Evolutionary conservation across 176 grass and related monocot species (phyloP).

Genomic region (Cenchrus purpureus): DNA sequence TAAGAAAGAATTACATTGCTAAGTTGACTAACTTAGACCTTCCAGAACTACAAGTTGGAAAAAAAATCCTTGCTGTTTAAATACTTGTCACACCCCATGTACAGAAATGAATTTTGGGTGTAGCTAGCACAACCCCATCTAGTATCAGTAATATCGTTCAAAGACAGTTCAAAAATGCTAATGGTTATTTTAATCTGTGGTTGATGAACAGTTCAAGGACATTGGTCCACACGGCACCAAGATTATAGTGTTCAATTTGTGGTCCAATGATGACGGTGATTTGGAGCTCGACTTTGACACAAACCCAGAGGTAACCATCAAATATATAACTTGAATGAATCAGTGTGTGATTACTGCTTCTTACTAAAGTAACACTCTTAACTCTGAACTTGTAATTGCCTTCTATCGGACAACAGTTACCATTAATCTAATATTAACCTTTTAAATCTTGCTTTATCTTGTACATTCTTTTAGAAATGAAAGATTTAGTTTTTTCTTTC

Average conservation of each 20-base stretch:
- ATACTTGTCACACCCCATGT: neutral
- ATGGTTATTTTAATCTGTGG: conserved; percentile 37
- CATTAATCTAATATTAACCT: neutral
- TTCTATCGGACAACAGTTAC: neutral
- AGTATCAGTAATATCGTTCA: neutral
- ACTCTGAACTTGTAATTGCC: neutral
- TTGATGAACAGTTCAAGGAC: conserved; percentile 64
- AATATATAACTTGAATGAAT: neutral
- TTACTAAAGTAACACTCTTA: neutral
- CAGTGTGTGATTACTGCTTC: neutral
- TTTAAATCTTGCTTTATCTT: neutral
- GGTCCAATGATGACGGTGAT: conserved; percentile 66
- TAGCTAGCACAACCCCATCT: neutral
- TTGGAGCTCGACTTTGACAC: conserved; percentile 80
- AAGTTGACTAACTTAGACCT: neutral
- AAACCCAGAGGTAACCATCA: conserved; percentile 47
- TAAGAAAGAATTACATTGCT: neutral
- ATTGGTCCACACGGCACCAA: conserved; percentile 84
- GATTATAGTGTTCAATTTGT: conserved; percentile 85
- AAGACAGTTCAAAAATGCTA: conserved; percentile 1
- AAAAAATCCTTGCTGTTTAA: conserved; percentile 10
- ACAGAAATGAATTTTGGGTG: neutral
- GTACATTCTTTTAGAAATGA: conserved; percentile 6
- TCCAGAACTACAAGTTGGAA: neutral
- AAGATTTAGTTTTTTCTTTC: neutral